Conservation (phyloP, 2,329 filamentous ascomycete species). For the Fusarium palustre region DNA sequence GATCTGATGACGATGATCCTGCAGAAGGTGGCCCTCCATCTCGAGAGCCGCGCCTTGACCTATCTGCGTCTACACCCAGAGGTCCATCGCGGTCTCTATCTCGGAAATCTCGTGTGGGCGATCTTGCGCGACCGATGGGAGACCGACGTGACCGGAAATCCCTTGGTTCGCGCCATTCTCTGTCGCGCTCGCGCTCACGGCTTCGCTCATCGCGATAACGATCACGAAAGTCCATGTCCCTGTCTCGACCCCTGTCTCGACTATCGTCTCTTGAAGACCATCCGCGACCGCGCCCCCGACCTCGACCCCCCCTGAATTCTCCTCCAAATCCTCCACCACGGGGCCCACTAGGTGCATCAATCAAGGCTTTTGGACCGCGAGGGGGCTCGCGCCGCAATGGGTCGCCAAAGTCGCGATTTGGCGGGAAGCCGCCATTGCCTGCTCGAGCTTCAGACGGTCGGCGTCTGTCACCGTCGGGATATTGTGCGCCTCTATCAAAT, state of each 20-base stretch:
- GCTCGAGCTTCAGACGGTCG: slow-evolving; percentile 71
- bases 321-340: slow-evolving; percentile 74
- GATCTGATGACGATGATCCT: slow-evolving; percentile 77
- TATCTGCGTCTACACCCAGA: slow-evolving; percentile 73
- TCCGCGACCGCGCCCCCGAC: slow-evolving; percentile 68
- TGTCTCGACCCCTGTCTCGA: slow-evolving; percentile 68
- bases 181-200: slow-evolving; percentile 67
- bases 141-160: slow-evolving; percentile 65
- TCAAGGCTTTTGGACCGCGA: slow-evolving; percentile 82
- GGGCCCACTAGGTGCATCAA: slow-evolving; percentile 75
- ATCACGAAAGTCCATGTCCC: slow-evolving; percentile 70
- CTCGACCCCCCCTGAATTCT: slow-evolving; percentile 68
- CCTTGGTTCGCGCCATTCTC: slow-evolving; percentile 57
- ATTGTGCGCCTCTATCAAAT: slow-evolving; percentile 67
- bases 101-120: slow-evolving; percentile 75
- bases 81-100: slow-evolving; percentile 69
- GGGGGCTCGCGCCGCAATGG: slow-evolving; percentile 75
- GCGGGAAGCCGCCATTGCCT: slow-evolving; percentile 70
- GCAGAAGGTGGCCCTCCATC: slow-evolving; percentile 77
- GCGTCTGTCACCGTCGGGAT: slow-evolving; percentile 74
- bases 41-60: slow-evolving; percentile 75
- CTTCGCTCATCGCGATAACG: slow-evolving; percentile 70
- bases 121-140: slow-evolving; percentile 69
- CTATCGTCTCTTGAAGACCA: slow-evolving; percentile 71
- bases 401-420: slow-evolving; percentile 71